phyloP scores from a whole-genome alignment of 768 basidiomycete species.

The Suillus americanus region DNA sequence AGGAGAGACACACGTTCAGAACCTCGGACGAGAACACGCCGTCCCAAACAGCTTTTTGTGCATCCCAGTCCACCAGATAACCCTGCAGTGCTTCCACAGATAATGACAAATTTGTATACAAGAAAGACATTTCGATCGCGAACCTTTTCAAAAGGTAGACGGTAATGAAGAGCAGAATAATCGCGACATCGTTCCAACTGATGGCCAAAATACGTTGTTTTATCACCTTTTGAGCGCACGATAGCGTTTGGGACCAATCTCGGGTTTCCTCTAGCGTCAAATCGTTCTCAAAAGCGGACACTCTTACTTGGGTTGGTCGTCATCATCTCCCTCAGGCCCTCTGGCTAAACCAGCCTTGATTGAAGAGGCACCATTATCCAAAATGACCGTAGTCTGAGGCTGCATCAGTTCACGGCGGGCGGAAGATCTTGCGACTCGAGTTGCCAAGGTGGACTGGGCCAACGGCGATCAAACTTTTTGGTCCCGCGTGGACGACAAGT shows the following conservation, averaged over 20 bases:
- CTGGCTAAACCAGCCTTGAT: slow-evolving; percentile 71
- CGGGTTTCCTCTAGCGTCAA: slow-evolving; percentile 4
- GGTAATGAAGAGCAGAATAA: slow-evolving; percentile 77
- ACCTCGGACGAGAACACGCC: slow-evolving; percentile 75
- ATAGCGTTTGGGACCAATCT: slow-evolving; percentile 83
- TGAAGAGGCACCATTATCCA: slow-evolving; percentile 86
- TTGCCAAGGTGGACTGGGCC: neutral
- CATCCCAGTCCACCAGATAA: slow-evolving; percentile 93
- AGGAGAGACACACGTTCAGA: slow-evolving; percentile 50
- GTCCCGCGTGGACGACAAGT: neutral
- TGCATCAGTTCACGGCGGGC: neutral
- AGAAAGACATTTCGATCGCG: slow-evolving; percentile 13
- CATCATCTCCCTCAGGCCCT: slow-evolving; percentile 24
- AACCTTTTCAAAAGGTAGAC: slow-evolving; percentile 89
- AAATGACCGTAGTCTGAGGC: slow-evolving; percentile 48
- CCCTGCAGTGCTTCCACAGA: slow-evolving; percentile 55
- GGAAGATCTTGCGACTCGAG: neutral
- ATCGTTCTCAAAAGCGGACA: neutral
- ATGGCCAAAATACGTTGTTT: slow-evolving; percentile 80
- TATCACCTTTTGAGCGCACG: slow-evolving; percentile 82
- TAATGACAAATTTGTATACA: slow-evolving; percentile 2
- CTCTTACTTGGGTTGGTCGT: slow-evolving; percentile 25
- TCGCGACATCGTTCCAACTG: slow-evolving; percentile 78
- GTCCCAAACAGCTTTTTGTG: slow-evolving; percentile 94
- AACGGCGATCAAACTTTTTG: neutral